A percentile compares a stretch with the other conserved stretches of the same genome.
Conservation (phyloP, 2,329 filamentous ascomycete genomes). For the Harringtonia lauricola region DNA sequence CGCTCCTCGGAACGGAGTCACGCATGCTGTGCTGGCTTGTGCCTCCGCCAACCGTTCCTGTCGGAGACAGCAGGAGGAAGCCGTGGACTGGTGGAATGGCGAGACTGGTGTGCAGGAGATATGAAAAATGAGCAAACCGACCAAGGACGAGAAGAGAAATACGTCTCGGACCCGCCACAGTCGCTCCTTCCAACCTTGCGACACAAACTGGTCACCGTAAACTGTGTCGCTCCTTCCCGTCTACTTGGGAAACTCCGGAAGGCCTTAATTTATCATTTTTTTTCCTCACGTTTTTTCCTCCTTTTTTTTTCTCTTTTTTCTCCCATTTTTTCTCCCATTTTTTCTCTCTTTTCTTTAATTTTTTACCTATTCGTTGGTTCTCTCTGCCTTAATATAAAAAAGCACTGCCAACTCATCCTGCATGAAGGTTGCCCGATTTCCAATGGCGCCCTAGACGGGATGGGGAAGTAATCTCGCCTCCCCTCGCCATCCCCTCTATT, state of each 20-base stretch:
- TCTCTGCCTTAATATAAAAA: conserved; percentile 32
- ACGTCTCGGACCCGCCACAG: too few species aligned
- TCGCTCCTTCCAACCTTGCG: too few species aligned
- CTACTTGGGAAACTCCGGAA: not conserved
- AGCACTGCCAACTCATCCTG: conserved; percentile 14
- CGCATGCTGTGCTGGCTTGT: too few species aligned
- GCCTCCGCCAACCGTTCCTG: too few species aligned
- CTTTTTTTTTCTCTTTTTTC: not conserved
- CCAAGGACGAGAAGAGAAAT: too few species aligned
- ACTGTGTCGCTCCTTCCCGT: too few species aligned
- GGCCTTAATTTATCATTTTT: not conserved
- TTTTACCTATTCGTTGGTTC: conserved; percentile 1
- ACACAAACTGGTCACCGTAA: too few species aligned
- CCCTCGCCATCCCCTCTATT: not conserved
- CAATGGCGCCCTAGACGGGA: not conserved
- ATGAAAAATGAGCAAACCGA: too few species aligned
- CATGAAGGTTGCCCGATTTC: conserved; percentile 1
- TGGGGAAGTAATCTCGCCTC: conserved; percentile 2
- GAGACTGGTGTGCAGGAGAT: too few species aligned
- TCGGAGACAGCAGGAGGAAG: too few species aligned
- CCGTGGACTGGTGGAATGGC: too few species aligned
- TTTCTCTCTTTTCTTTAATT: not conserved
- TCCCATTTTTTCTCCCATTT: not conserved
- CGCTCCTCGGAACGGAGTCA: too few species aligned
- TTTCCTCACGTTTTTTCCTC: not conserved